Evolutionary conservation across 768 basidiomycete species (phyloP), one percentile per base, ranked within the genome.

Genomic region (Lepiota brunneoincarnata): DNA sequence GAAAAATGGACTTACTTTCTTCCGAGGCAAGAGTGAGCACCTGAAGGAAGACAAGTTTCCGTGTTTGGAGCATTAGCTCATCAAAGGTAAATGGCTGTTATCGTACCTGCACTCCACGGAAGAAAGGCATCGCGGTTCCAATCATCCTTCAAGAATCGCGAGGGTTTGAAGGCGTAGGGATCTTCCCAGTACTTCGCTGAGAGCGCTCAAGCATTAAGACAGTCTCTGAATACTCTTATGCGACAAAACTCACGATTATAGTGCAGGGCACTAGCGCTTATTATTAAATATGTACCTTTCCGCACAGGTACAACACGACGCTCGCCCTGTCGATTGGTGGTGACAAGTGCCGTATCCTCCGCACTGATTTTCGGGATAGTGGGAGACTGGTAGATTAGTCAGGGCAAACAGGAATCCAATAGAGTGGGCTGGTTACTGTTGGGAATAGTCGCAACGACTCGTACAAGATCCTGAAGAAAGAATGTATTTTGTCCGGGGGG

Each of bases 181-280:
- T 82, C 72, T 45, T 76, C 63, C 81, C 82, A 83, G 60, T 82
- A 81, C 28, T 73, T 71, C 20, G 81, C 81, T 82, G 44, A 23
- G 44, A n/a, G 23, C 31, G 9, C 12, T n/a, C 7, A 12, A 24
- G 54, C 15, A 15, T 34, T n/a, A 41, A 15, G 7, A 42, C 28
- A 9, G 20, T 20, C 11, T 28, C 2, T 38, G n/a, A 17, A 12
- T 14, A 35, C 24, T 6, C 37, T 34, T 18, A 18, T 31, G 17
- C 12, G 43, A 12, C 3, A 15, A 21, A 12, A 54, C 76, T 34
- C 64, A 80, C 79, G 77, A 60, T 81, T 82, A 52, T 80, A 75
- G 58, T 82, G 81, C 26, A 80, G 51, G 11, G 69, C 79, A 20
- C 69, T 57, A 3, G 69, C 65, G 56, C 72, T 63, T 14, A 81